Evolutionary conservation across 2,329 filamentous ascomycete genomes (phyloP), one percentile per base, ranked within the genome.

Genomic region (Calycina herbarum): DNA sequence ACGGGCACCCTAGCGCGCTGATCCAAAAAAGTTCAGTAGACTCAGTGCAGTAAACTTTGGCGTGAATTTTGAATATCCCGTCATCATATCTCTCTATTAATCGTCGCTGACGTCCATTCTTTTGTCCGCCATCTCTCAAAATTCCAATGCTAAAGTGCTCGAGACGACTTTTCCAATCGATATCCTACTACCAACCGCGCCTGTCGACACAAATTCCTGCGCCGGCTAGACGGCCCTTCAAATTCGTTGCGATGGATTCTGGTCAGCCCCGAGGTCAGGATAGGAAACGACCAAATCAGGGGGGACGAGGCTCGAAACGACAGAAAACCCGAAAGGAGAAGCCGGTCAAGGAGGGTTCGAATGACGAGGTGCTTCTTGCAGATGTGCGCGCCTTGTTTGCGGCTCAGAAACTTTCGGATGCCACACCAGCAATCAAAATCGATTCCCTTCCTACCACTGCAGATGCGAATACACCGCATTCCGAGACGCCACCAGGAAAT

Each of bases 341-440:
- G 69, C 70, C 77, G 1, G 69, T 84, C 67, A 85, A 84, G 54
- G 85, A 85, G 68, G 88, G 86, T 8, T 86, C 87, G 0, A 81
- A 82, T 24, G 89, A 92, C 67, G 87, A 92, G 73, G 86, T 92
- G 58, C 80, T 93, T 57, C 79, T 84, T 59, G 77, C 82, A 60
- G 90, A 93, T 74, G 82, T 93, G 58, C 79, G 86, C 61, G 80
- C 81, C 3, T 77, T 89, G 29, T 77, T 86, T 57, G 80, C 75
- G 61, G 67, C 70, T 38, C 72, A 73, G 62, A 72, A 69, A 76
- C 59, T 80, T 78, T 56, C 77, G 57, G 35, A 38, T 38, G 35
- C 13, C n/a, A 64, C 70, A 20, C n/a, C 60, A 15, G 54, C 38
- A 79, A 76, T 65, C 72, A 70, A 61, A 38, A 7, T 29, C 45